phyloP scores from a whole-genome alignment of 2,329 filamentous ascomycete species.

The Mycosphaerella sp. region DNA sequence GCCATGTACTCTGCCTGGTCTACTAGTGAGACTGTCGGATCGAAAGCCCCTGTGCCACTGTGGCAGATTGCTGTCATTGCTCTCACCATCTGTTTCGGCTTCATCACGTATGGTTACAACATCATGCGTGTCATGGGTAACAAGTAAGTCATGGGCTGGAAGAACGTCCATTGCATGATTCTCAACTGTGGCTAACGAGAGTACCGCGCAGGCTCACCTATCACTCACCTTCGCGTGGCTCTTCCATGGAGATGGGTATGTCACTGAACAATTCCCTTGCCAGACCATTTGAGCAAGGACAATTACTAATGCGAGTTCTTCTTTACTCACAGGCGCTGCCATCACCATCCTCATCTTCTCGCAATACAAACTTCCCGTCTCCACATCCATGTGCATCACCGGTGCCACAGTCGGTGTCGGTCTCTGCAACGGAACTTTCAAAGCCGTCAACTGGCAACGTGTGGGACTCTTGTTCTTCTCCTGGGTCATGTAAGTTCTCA shows the following conservation, averaged over 20 bases:
- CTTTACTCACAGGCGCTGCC: conserved; percentile 40
- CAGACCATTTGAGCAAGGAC: no score
- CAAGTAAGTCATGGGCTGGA: conserved; percentile 1
- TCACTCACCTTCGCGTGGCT: conserved; percentile 53
- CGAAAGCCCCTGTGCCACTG: conserved; percentile 47
- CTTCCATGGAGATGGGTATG: conserved; percentile 48
- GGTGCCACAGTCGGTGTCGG: conserved; percentile 55
- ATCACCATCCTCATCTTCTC: conserved; percentile 58
- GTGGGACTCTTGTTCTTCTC: conserved; percentile 53
- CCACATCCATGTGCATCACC: conserved; percentile 57
- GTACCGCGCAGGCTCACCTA: conserved; percentile 53
- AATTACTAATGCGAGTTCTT: not conserved
- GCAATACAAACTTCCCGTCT: conserved; percentile 54
- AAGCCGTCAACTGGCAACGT: conserved; percentile 56
- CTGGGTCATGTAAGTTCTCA: conserved; percentile 45
- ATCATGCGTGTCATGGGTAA: conserved; percentile 44
- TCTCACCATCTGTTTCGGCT: conserved; percentile 47
- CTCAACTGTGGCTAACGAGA: conserved; percentile 40
- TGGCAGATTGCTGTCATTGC: conserved; percentile 55
- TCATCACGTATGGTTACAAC: conserved; percentile 57
- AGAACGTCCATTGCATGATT: not conserved
- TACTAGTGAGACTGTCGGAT: conserved; percentile 35
- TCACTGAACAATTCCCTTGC: not conserved
- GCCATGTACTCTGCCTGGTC: conserved; percentile 55
- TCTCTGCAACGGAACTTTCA: conserved; percentile 51